Evolutionary conservation across 2,329 filamentous ascomycete genomes (phyloP).

Genomic region (Colletotrichum nymphaeae): DNA sequence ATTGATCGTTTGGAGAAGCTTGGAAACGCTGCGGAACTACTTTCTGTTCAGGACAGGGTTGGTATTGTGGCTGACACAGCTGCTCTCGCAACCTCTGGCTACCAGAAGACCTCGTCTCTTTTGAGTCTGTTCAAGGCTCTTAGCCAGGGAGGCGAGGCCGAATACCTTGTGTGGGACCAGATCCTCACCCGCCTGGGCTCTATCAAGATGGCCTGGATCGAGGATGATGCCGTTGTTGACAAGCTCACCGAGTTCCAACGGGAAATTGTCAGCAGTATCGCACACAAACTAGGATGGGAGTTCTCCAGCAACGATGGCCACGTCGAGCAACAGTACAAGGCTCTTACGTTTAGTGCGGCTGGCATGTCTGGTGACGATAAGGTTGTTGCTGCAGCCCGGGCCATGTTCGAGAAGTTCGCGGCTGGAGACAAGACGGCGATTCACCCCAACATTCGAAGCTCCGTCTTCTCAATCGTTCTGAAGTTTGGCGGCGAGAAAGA

Average conservation of each 20-base stretch:
- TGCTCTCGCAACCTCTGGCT: constrained; percentile 88
- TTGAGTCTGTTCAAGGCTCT: constrained; percentile 88
- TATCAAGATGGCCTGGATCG: constrained; percentile 88
- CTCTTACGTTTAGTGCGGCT: constrained; percentile 86
- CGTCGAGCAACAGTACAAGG: constrained; percentile 94
- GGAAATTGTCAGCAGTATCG: constrained; percentile 80
- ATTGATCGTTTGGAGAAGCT: constrained; percentile 88
- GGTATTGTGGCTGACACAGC: constrained; percentile 96
- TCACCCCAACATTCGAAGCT: constrained; percentile 90
- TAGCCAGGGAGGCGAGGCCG: constrained; percentile 78
- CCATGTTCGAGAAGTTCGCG: constrained; percentile 90
- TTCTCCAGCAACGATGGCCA: constrained; percentile 89
- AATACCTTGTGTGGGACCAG: constrained; percentile 96
- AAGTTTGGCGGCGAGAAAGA: constrained; percentile 88
- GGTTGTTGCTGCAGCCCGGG: constrained; percentile 83
- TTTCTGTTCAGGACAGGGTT: constrained; percentile 90
- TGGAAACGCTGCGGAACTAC: constrained; percentile 84
- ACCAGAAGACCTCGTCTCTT: constrained; percentile 92
- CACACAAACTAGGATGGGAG: constrained; percentile 88
- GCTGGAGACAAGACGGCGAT: constrained; percentile 83
- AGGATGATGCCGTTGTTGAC: constrained; percentile 78
- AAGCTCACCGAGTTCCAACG: constrained; percentile 87
- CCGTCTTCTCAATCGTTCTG: constrained; percentile 86
- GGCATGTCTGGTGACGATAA: constrained; percentile 83
- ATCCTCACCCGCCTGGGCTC: constrained; percentile 82